Conservation (phyloP, 2,329 filamentous ascomycete species). For the Proliferodiscus dingleyae region DNA sequence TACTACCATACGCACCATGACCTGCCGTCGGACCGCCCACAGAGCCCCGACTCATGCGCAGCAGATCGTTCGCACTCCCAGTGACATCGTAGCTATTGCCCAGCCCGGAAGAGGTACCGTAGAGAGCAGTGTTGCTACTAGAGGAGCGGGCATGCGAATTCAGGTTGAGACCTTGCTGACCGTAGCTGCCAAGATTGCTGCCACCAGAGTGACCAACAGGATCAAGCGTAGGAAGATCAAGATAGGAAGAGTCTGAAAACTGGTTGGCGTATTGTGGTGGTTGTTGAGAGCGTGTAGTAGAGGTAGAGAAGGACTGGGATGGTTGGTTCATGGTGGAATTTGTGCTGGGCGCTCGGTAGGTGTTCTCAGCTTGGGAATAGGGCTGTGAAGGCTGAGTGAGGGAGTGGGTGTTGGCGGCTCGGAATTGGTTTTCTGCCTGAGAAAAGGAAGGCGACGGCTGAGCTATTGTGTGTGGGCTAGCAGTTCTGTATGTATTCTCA, state of each 20-base stretch:
- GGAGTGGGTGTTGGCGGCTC: constrained; percentile 17
- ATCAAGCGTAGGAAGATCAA: constrained; percentile 29
- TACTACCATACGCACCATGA: neutral
- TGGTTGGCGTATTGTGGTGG: constrained; percentile 27
- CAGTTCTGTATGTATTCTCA: constrained; percentile 27
- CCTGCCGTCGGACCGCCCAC: neutral
- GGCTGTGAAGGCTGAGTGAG: constrained; percentile 24
- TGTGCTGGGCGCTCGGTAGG: constrained; percentile 22
- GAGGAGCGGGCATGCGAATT: constrained; percentile 17
- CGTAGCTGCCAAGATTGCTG: constrained; percentile 12
- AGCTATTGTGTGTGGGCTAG: constrained; percentile 27
- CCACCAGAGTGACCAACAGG: constrained; percentile 24
- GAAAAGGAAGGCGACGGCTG: constrained; percentile 28
- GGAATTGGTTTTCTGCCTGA: constrained; percentile 22
- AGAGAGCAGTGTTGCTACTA: constrained; percentile 18
- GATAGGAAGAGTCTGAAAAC: constrained; percentile 27
- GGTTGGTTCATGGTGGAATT: constrained; percentile 24
- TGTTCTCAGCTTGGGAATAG: constrained; percentile 22
- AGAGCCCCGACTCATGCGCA: constrained; percentile 8
- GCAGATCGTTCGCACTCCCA: constrained; percentile 12
- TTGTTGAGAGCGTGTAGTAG: constrained; percentile 22
- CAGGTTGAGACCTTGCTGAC: constrained; percentile 9
- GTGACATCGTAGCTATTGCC: constrained; percentile 18
- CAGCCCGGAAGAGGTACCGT: constrained; percentile 21
- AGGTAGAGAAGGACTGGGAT: constrained; percentile 19